A percentile compares a stretch with the other conserved stretches of the same genome.
Evolutionary conservation across 2,329 filamentous ascomycete genomes (phyloP).

Genomic region (Rutstroemia sp.): DNA sequence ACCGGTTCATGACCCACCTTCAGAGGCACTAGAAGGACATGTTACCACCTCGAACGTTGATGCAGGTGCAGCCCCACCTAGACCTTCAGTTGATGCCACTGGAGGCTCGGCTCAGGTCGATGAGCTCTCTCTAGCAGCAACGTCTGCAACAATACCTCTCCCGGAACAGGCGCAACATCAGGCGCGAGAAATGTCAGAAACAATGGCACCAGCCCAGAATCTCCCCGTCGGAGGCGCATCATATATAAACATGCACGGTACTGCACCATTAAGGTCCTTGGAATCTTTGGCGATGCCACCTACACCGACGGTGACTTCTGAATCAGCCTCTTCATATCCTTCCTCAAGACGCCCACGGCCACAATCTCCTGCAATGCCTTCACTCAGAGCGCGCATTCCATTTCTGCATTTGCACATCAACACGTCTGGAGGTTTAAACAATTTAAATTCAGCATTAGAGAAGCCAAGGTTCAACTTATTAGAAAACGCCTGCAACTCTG

Average conservation of each 20-base stretch:
- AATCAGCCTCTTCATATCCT: constrained; percentile 3
- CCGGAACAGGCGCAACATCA: neutral
- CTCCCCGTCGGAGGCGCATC: neutral
- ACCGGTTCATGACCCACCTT: neutral
- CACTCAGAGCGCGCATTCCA: constrained; percentile 17
- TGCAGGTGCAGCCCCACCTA: neutral
- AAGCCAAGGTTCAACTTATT: constrained; percentile 47
- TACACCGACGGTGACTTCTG: neutral
- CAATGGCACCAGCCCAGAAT: neutral
- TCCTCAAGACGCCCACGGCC: constrained; percentile 14
- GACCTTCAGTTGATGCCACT: neutral
- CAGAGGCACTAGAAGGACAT: neutral
- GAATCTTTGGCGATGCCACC: neutral
- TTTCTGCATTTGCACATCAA: constrained; percentile 24
- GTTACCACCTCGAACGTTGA: constrained; percentile 1
- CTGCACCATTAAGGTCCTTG: neutral
- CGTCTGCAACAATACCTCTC: neutral
- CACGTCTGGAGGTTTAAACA: constrained; percentile 17
- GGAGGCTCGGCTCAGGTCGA: neutral
- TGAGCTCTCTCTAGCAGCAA: neutral
- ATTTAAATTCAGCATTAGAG: constrained; percentile 32
- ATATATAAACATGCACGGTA: neutral
- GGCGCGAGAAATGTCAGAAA: neutral
- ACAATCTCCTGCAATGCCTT: constrained; percentile 14
- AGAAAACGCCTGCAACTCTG: constrained; percentile 42